Conservation (phyloP, 2,329 filamentous ascomycete genomes). For the Trichoderma sp. region DNA sequence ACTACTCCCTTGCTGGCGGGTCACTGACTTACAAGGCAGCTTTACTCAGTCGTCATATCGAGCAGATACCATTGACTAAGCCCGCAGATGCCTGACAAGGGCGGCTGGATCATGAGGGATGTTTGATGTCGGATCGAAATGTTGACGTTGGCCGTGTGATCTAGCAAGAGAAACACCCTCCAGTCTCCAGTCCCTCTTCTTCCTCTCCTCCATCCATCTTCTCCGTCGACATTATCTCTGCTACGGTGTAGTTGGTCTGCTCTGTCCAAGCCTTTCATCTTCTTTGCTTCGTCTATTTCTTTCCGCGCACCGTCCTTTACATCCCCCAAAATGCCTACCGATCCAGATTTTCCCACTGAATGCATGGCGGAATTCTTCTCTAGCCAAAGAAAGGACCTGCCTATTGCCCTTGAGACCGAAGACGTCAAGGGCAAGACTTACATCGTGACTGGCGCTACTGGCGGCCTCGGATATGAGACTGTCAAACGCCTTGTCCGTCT, state of each 20-base stretch:
- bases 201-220: background rate
- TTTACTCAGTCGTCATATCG: conserved; percentile 10
- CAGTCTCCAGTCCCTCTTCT: background rate
- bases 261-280: background rate
- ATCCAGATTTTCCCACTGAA: background rate
- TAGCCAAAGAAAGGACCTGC: conserved; percentile 3
- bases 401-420: background rate
- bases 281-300: background rate
- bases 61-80: conserved; percentile 12
- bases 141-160: background rate
- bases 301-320: background rate
- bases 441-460: conserved; percentile 45
- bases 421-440: conserved; percentile 15
- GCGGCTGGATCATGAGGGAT: background rate
- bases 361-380: background rate
- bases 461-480: conserved; percentile 41
- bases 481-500: conserved; percentile 40
- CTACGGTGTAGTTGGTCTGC: background rate
- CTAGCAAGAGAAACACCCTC: background rate
- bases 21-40: background rate
- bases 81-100: background rate
- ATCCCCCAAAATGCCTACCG: background rate
- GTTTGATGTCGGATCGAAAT: background rate
- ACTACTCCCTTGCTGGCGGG: background rate
- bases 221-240: background rate